phyloP scores from a whole-genome alignment of 164 flowering plant species.

The Echeveria elegans region DNA sequence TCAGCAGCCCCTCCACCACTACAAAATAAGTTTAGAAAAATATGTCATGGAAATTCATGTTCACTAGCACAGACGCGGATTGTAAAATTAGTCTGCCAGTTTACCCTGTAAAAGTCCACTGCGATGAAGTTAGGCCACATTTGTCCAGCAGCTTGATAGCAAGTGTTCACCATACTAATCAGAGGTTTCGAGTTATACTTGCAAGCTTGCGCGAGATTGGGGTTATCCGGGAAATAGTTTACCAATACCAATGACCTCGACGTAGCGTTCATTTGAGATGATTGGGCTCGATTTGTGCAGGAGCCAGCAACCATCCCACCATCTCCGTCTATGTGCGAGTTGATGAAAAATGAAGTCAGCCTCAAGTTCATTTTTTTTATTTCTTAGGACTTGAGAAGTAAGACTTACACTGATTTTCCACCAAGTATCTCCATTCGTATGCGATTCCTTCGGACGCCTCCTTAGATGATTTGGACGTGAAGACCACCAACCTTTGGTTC shows the following conservation, averaged over 20 bases:
- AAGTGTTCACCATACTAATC: conserved; percentile 25
- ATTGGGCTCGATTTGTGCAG: conserved; percentile 33
- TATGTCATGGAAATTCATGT: not conserved
- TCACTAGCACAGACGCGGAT: no score
- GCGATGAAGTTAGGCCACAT: conserved; percentile 47
- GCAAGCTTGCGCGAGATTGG: conserved; percentile 25
- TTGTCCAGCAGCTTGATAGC: conserved; percentile 31
- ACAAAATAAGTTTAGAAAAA: not conserved
- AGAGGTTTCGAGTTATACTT: conserved; percentile 30
- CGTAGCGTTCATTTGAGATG: conserved; percentile 26
- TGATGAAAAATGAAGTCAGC: not conserved
- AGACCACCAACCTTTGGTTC: conserved; percentile 40
- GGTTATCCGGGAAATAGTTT: conserved; percentile 29
- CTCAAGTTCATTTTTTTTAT: not conserved
- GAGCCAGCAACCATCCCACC: conserved; percentile 33
- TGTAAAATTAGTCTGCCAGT: no score
- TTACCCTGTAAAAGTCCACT: conserved; percentile 39
- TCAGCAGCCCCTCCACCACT: conserved; percentile 44
- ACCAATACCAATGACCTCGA: conserved; percentile 24
- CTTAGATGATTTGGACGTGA: conserved; percentile 32
- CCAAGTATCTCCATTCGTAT: conserved; percentile 36
- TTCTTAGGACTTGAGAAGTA: not conserved
- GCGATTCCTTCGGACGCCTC: conserved; percentile 44
- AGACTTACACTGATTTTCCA: conserved; percentile 39
- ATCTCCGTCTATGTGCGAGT: conserved; percentile 26